These are phyloP conservation scores for Hypocrella siamensis DNA, from an alignment of 2,329 filamentous ascomycete species.

Conservation along the genomic window DNA sequence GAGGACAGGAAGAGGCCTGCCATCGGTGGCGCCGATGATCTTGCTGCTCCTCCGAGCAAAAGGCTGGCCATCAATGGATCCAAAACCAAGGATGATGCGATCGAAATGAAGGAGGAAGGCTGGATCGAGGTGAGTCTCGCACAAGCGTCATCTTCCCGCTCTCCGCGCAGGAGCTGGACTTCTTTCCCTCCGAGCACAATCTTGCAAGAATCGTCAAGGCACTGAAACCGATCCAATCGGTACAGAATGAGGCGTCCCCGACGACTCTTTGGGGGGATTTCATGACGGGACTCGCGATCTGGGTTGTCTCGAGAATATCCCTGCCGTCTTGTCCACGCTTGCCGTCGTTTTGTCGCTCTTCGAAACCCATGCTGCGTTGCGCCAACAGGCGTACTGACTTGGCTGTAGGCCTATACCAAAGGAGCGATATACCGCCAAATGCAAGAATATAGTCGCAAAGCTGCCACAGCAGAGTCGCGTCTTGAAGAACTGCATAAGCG, in stretches of 20 bases:
- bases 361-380: too few species aligned
- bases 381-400: background rate
- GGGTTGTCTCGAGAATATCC: too few species aligned
- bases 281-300: too few species aligned
- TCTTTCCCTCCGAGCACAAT: slow-evolving; percentile 2
- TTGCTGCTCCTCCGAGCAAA: slow-evolving; percentile 79
- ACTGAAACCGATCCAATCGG: too few species aligned
- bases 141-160: slow-evolving; percentile 12
- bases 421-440: slow-evolving; percentile 95
- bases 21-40: slow-evolving; percentile 62
- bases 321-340: too few species aligned
- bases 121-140: slow-evolving; percentile 51
- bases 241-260: too few species aligned
- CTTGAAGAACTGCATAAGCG: slow-evolving; percentile 67
- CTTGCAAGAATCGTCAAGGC: slow-evolving; percentile 2
- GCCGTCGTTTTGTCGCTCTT: too few species aligned
- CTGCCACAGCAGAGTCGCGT: slow-evolving; percentile 63
- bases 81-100: slow-evolving; percentile 37
- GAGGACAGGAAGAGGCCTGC: slow-evolving; percentile 98
- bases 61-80: slow-evolving; percentile 78
- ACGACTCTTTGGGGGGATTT: too few species aligned
- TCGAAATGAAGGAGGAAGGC: slow-evolving; percentile 41
- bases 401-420: slow-evolving; percentile 38
- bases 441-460: slow-evolving; percentile 93
- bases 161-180: slow-evolving; percentile 4